Base-by-base conservation (phyloP, 1,139 yeast genomes). In the Candida frijolesensis region DNA sequence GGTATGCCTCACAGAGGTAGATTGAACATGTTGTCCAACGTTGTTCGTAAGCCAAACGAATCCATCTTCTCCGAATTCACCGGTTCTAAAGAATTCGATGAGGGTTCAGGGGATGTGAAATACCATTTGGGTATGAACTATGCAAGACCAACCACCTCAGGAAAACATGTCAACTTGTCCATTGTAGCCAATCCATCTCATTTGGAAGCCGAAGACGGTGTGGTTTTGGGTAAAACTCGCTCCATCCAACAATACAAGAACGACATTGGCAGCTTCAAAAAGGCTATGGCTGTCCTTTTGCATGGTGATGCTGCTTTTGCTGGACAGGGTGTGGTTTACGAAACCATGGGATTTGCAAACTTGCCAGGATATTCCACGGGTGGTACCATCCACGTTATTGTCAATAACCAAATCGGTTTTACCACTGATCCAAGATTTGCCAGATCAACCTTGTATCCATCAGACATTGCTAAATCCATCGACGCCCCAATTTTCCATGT, bases 1-100 rank as follows among this genome's bases (percentile, higher is more conserved):
- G 99, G 99, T 78, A 94, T 94, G 99, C 97, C 99, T 52, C 99
- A 94, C 75, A 90, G 99, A 83, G 99, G 99, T 76, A 87, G 99
- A 79, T 82, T 94, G 66, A 94, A 94, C 72, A 92, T 94, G 87
- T 83, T 94, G 74, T 90, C 97, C 54, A 94, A 94, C 75, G 99
- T 94, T 64, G 97, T 94, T 48, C 89, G 99, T 78, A 94, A 94
- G 73, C 98, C 99, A 64, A 92, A 94, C 69, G 98, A 94, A 79
- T 90, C 97, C 45, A 95, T 94, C 68, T 94, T 94, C 72, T 86
- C 95, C 47, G 99, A 94, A 77, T 94, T 94, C 71, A 80, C 94
- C 51, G 99, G 99, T 58, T 88, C 96, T 29, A 83, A 87, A 63
- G 84, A 85, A 63, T 82, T 86, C 60, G 89, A 86, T 66, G 92